Evolutionary conservation across 768 basidiomycete genomes (phyloP).

Genomic region (Coprinopsis sp.): DNA sequence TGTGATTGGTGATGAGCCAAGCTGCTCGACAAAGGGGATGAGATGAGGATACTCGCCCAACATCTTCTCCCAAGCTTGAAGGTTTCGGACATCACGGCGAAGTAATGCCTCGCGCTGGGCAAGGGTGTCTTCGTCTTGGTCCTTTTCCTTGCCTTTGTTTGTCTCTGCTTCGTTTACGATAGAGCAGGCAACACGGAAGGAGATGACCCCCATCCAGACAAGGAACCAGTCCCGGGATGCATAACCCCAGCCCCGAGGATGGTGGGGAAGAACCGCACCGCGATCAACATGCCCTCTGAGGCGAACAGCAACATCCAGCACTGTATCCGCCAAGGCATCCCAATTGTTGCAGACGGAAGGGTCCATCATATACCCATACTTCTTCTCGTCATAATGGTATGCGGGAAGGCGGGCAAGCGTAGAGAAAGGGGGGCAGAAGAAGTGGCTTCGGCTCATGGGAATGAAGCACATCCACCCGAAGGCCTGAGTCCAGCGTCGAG

Average conservation of each 20-base stretch:
- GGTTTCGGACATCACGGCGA: neutral
- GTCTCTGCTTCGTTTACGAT: too few relatives aligned
- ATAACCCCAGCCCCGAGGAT: neutral
- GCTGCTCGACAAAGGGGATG: neutral
- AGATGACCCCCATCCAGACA: neutral
- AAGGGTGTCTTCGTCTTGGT: too few relatives aligned
- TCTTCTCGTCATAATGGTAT: neutral
- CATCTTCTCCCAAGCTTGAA: neutral
- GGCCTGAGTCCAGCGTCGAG: neutral
- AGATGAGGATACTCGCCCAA: neutral
- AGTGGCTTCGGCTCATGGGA: neutral
- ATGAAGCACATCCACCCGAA: neutral
- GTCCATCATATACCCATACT: neutral
- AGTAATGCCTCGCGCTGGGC: neutral
- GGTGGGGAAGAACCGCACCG: neutral
- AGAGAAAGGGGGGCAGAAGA: neutral
- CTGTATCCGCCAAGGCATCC: neutral
- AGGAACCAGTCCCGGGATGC: neutral
- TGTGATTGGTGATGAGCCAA: neutral
- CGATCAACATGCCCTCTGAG: neutral
- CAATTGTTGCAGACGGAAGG: neutral
- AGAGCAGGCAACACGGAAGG: neutral
- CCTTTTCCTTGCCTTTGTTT: neutral
- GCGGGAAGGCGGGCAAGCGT: neutral
- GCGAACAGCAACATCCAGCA: neutral